Percentiles rank a stretch among this genome's conserved stretches.
Conservation (phyloP, 495 filamentous ascomycete species). For the Aspergillus homomorphus region DNA sequence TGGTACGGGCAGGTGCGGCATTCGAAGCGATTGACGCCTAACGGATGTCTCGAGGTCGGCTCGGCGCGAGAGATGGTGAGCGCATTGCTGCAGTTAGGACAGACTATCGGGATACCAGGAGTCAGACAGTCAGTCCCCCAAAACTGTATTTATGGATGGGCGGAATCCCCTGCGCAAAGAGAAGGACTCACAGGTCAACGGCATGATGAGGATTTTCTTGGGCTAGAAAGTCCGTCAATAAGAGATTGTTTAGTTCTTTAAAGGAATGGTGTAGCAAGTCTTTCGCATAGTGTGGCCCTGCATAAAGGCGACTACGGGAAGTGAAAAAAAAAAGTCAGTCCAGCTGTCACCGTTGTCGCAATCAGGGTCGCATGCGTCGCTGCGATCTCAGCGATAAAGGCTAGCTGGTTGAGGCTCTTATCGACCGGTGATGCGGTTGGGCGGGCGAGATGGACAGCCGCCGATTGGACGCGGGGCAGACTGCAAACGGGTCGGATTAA, state of each 20-base stretch:
- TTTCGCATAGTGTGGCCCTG: slow-evolving; percentile 5
- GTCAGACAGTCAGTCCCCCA: slow-evolving; percentile 15
- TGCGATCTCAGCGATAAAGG: slow-evolving; percentile 7
- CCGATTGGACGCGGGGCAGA: slow-evolving; percentile 22
- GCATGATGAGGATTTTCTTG: slow-evolving; percentile 28
- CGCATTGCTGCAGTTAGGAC: slow-evolving; percentile 86
- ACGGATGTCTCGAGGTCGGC: slow-evolving; percentile 39
- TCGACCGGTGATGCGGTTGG: slow-evolving; percentile 13
- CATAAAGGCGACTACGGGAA: background rate
- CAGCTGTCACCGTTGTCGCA: slow-evolving; percentile 12
- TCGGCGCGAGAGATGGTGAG: slow-evolving; percentile 66
- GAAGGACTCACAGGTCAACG: slow-evolving; percentile 40
- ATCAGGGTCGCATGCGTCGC: slow-evolving; percentile 17
- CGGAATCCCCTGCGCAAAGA: background rate
- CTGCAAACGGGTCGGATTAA: slow-evolving; percentile 14
- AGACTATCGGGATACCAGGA: slow-evolving; percentile 56
- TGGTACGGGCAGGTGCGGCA: slow-evolving; percentile 93
- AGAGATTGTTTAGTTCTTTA: background rate
- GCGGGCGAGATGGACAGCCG: slow-evolving; percentile 11
- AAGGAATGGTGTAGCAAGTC: slow-evolving; percentile 1
- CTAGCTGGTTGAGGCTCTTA: slow-evolving; percentile 16
- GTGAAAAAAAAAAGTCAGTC: background rate
- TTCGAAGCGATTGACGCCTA: slow-evolving; percentile 72
- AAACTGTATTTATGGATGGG: background rate
- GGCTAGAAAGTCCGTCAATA: slow-evolving; percentile 7